phyloP scores from a whole-genome alignment of 78 protist genomes.

The Paratrimastix pyriformis region DNA sequence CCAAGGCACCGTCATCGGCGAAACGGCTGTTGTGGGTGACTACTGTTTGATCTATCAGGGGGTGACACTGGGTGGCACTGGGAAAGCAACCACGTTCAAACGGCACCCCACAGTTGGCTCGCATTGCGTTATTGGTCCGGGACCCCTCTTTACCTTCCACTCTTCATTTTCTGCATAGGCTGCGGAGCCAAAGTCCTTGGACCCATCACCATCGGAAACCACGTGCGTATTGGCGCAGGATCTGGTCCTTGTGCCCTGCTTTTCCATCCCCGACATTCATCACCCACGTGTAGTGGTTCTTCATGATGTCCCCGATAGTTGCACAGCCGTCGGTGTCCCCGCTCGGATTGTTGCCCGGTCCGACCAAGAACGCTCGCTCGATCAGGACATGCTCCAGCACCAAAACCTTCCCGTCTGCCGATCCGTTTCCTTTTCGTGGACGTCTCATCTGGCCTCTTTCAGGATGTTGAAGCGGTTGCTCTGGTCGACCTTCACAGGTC shows the following conservation, averaged over 20 bases:
- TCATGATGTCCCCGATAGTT: background rate
- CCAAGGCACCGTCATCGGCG: conserved; percentile 27
- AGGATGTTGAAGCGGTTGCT: no score
- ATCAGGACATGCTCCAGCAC: no score
- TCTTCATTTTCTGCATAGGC: conserved; percentile 11
- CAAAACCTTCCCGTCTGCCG: no score
- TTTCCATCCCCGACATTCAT: no score
- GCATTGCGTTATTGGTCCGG: background rate
- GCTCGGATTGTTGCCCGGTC: background rate
- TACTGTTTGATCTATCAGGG: conserved; percentile 15
- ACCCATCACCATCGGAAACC: conserved; percentile 12
- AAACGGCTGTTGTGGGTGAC: conserved; percentile 27
- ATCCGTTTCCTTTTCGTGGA: no score
- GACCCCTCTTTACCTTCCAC: background rate
- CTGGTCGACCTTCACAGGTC: no score
- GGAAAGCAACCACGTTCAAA: background rate
- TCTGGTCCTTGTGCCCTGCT: no score
- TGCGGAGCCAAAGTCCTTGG: conserved; percentile 24
- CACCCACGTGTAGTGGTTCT: no score
- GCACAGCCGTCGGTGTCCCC: conserved; percentile 34
- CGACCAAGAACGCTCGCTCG: no score
- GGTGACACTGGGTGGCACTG: conserved; percentile 28
- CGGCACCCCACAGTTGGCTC: background rate
- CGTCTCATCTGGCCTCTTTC: no score
- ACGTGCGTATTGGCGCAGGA: conserved; percentile 10